Percentiles rank a stretch among this genome's conserved stretches.
These are phyloP conservation scores for Pleurotus eryngii DNA, from an alignment of 768 basidiomycete genomes.

Conservation along the genomic window DNA sequence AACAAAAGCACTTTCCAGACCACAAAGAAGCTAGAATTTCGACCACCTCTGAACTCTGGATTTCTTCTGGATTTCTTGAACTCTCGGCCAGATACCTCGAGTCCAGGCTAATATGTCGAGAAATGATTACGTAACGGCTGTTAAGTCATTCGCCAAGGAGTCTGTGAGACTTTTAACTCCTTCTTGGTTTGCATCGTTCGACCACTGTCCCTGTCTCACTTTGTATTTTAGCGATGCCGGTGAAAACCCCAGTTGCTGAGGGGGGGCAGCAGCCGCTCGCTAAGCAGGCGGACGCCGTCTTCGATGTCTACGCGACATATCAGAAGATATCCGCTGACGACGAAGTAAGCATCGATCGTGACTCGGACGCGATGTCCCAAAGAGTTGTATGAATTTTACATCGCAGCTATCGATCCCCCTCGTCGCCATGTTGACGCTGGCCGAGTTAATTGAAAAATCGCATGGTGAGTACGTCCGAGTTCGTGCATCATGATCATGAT, in stretches of 20 bases:
- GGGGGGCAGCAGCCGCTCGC: neutral
- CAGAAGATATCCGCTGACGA: slow-evolving; percentile 59
- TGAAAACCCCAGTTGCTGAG: neutral
- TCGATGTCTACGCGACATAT: slow-evolving; percentile 50
- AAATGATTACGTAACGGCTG: too few relatives aligned
- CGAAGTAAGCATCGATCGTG: slow-evolving; percentile 42
- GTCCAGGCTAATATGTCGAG: too few relatives aligned
- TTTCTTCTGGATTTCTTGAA: too few relatives aligned
- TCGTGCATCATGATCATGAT: slow-evolving; percentile 1
- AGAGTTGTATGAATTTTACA: neutral
- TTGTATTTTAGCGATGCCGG: neutral
- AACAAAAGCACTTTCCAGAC: too few relatives aligned
- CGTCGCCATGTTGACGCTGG: slow-evolving; percentile 84
- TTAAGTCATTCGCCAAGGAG: neutral
- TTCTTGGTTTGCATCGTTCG: neutral
- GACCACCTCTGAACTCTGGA: too few relatives aligned
- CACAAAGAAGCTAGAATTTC: too few relatives aligned
- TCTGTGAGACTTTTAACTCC: slow-evolving; percentile 1
- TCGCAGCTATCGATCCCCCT: slow-evolving; percentile 74
- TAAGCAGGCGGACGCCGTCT: slow-evolving; percentile 14
- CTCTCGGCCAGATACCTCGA: too few relatives aligned
- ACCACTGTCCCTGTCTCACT: neutral
- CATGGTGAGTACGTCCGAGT: slow-evolving; percentile 46
- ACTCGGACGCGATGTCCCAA: neutral
- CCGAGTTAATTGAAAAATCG: slow-evolving; percentile 77